Base-by-base conservation (phyloP, 768 basidiomycete genomes). In the Lentinula raphanica region DNA sequence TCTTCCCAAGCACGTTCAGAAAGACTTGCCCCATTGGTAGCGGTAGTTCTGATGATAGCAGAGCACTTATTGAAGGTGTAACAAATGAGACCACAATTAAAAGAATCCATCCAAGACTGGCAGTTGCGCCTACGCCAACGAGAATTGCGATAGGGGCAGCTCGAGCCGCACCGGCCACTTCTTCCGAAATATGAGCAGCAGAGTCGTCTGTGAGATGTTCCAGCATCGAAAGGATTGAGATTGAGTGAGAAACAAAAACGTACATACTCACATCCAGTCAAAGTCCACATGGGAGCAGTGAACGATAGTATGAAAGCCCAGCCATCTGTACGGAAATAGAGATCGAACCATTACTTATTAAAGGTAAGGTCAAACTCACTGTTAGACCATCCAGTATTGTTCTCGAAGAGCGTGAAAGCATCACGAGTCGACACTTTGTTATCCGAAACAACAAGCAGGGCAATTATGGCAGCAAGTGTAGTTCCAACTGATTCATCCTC, bases 201-300 rank as follows among this genome's bases (percentile, higher is more conserved):
- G 87, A 89, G 64, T 89, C 87, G 61, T 90, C 87, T 19, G 48
- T 51, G 21, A 3, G 3, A 2, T 8, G 12, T 44, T 19, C 17
- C 7, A 44, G n/a, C 19, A 44, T 44, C 2, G 23, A n/a, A n/a
- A n/a, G n/a, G n/a, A n/a, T n/a, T n/a, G n/a, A n/a, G n/a, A n/a
- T n/a, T n/a, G n/a, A n/a, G n/a, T n/a, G n/a, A n/a, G n/a, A n/a
- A n/a, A n/a, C n/a, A n/a, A n/a, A n/a, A n/a, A n/a, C n/a, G n/a
- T n/a, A n/a, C n/a, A 5, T 25, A 69, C 85, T 63, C 56, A 88
- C 87, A 90, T 60, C 87, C 88, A 2, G 88, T 89, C 56, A 90
- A 69, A 3, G 86, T 88, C 87, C 87, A 89, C 88, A 89, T 89
- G 0, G 87, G 85, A 1, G 88, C 75, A 0, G 86, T 87, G 65